Base-by-base conservation (phyloP, 2,329 filamentous ascomycete genomes). In the Fusarium mexicanum region DNA sequence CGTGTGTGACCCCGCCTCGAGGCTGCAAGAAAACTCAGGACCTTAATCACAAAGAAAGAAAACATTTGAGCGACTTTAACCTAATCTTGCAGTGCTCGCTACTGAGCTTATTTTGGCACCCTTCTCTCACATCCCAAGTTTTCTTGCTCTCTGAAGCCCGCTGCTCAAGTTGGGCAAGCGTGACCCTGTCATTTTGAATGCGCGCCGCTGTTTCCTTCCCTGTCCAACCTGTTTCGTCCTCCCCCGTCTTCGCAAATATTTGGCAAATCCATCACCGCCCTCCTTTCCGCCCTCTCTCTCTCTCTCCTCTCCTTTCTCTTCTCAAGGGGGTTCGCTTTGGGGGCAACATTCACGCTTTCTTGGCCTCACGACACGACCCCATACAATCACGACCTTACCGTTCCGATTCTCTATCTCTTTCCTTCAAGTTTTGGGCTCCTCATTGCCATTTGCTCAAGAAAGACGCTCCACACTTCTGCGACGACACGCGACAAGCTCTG, bases 381-480 rank as follows among this genome's bases (percentile, higher is more conserved):
- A 68, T 22, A 69, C 46, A 41, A 24, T 26, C 55, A 67, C 74
- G 62, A 72, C 44, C 46, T 54, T 48, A 20, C 47, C 59, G 35
- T 53, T 47, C 40, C 53, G 50, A 38, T 69, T 44, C 55, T 62
- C 54, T 14, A 31, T 58, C 69, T 40, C 53, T 67, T 67, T 57
- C 55, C 55, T 71, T 70, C 47, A 50, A 51, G 17, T 72, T 50
- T 67, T 72, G 65, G 61, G 68, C 41, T 37, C 48, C 35, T 57
- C 47, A 53, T 70, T 29, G 54, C 61, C 54, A 53, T 68, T 68
- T 48, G 50, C 59, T 71, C 51, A 22, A 58, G 63, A 61, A 48
- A 61, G 61, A 67, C 72, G 65, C 72, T 75, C 72, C 65, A 74
- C 72, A 75, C 60, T 61, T 64, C 73, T 69, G 73, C 73, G 70